Conservation (phyloP, 805 yeast genomes). For the Scheffersomyces stipitis region DNA sequence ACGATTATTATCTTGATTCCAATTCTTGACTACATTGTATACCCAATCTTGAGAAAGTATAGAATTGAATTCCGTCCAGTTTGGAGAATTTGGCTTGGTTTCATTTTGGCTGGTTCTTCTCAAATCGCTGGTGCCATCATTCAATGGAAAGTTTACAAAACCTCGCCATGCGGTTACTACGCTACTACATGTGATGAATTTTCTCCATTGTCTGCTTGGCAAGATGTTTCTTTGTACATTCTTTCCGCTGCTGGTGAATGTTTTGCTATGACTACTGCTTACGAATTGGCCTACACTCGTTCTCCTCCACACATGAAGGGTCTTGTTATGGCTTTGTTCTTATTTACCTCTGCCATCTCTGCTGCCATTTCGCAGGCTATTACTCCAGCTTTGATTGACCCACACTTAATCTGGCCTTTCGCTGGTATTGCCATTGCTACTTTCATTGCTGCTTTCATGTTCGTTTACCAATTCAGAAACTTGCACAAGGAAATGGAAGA, state of each 20-base stretch:
- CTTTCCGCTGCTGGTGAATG: constrained; percentile 54
- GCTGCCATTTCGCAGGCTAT: constrained; percentile 47
- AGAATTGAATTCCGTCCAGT: constrained; percentile 44
- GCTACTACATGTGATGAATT: constrained; percentile 37
- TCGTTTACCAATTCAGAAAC: constrained; percentile 37
- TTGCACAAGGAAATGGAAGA: constrained; percentile 41
- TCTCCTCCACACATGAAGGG: constrained; percentile 53
- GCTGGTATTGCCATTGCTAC: constrained; percentile 40
- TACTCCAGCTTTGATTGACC: constrained; percentile 41
- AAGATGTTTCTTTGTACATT: constrained; percentile 28
- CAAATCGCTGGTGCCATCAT: constrained; percentile 51
- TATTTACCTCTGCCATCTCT: constrained; percentile 46
- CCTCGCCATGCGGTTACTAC: constrained; percentile 53
- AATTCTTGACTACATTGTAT: constrained; percentile 45
- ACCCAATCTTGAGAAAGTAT: constrained; percentile 45
- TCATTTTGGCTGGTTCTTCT: constrained; percentile 45
- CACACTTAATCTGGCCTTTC: constrained; percentile 43
- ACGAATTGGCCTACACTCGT: constrained; percentile 54
- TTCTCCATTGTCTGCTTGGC: constrained; percentile 34
- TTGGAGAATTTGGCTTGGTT: constrained; percentile 48
- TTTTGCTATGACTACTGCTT: constrained; percentile 51
- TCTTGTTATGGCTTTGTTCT: constrained; percentile 47
- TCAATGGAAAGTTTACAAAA: constrained; percentile 47
- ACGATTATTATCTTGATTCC: constrained; percentile 55
- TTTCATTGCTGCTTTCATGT: constrained; percentile 28